phyloP scores from a whole-genome alignment of 139 green algal genomes.

The Picochlorum sp. region DNA sequence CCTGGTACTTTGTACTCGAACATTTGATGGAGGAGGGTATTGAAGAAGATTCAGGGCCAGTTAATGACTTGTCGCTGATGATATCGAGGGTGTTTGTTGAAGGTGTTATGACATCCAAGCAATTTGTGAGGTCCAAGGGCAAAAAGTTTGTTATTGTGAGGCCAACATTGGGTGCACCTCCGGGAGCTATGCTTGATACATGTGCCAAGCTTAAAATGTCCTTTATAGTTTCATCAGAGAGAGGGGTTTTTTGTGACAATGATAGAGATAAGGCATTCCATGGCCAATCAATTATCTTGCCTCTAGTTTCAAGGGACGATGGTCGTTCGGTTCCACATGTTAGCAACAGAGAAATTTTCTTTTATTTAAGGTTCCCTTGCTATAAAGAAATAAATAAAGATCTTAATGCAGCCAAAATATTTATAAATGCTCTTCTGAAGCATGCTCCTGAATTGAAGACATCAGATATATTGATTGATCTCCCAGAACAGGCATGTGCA shows the following conservation, averaged over 20 bases:
- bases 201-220: slow-evolving; percentile 1
- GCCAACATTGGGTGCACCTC: neutral
- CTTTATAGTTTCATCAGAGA: neutral
- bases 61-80: neutral
- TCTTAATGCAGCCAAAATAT: no score
- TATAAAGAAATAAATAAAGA: neutral
- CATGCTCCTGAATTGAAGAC: no score
- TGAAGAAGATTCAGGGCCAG: neutral
- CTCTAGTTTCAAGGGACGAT: neutral
- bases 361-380: neutral
- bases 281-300: neutral
- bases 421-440: no score
- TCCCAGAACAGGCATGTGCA: no score
- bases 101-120: neutral
- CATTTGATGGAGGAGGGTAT: neutral
- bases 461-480: no score
- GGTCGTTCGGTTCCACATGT: neutral
- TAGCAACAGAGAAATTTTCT: neutral
- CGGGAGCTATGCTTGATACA: slow-evolving; percentile 1
- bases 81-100: slow-evolving; percentile 1
- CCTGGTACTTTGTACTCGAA: neutral
- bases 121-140: neutral
- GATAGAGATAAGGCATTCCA: neutral
- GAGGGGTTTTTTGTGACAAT: slow-evolving; percentile 4
- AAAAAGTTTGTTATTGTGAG: neutral